Base-by-base conservation (phyloP, 129 eudicot genomes). In the Tagetes patula region DNA sequence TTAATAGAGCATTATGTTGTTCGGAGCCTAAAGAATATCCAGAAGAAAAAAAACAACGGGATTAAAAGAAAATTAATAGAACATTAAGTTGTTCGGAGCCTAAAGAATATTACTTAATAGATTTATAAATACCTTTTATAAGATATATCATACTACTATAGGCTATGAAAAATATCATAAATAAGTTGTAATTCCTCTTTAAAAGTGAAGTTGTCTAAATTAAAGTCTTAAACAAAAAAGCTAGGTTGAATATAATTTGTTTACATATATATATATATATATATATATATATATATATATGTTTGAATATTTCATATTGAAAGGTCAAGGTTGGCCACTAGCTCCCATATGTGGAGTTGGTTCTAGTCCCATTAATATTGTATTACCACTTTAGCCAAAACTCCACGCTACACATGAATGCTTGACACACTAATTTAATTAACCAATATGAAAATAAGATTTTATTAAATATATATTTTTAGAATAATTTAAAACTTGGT, bases 261-360 rank as follows among this genome's bases (percentile, higher is more conserved):
- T 6, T 0, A 14, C 41, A 52, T 54, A 20, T 20, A 20, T 20
- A 20, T 20, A 20, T 20, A 20, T 20, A 20, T 20, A 20, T 20
- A 20, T 20, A 20, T 20, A 20, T 20, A 20, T 20, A 20, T 20
- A 20, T 20, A 20, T 20, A 20, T 20, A 20, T 20, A 40, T 71
- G 30, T 8, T 74, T 63, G 42, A 45, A 30, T 12, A 27, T 63
- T 63, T 40, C 7, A 40, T 6, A 34, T 49, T 20, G 60, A 38
- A 71, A 69, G 77, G 86, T 83, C 83, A 74, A 70, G 69, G 48
- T 71, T 77, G 82, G 83, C 83, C 80, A 80, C 81, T 80, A 72
- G 47, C 64, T 79, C 83, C 69, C 45, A 41, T 55, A 41, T 69
- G 49, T 65, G 48, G 47, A 75, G 73, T 72, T 72, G 54, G 87